Percentiles rank a stretch among this genome's conserved stretches.
Conservation (phyloP, 257 asterid species). For the Gentiana dahurica region DNA sequence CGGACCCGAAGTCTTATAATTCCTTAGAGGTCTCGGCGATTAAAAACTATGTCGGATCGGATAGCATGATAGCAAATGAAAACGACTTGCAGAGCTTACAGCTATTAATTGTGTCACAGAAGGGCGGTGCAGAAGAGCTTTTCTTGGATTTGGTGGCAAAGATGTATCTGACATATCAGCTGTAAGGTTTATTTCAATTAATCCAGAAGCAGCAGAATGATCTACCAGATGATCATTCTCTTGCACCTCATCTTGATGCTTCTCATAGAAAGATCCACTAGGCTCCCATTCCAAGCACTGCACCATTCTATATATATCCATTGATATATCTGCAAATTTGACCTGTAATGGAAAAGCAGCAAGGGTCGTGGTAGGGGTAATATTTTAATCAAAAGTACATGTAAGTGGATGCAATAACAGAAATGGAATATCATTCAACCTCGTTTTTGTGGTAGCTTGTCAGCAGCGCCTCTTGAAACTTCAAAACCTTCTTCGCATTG, state of each 20-base stretch:
- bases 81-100: constrained; percentile 42
- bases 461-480: constrained; percentile 78
- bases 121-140: constrained; percentile 82
- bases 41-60: too few relatives aligned
- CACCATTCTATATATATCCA: constrained; percentile 91
- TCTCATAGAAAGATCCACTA: constrained; percentile 71
- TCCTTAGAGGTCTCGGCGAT: too few relatives aligned
- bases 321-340: constrained; percentile 84
- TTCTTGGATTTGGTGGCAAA: constrained; percentile 91
- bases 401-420: not conserved
- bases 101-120: constrained; percentile 72
- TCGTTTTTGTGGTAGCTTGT: constrained; percentile 87
- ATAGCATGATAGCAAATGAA: too few relatives aligned
- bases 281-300: constrained; percentile 99
- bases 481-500: constrained; percentile 87
- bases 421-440: constrained; percentile 29
- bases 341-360: constrained; percentile 35
- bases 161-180: constrained; percentile 92
- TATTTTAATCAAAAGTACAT: not conserved
- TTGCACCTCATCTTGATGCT: constrained; percentile 41
- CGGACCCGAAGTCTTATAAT: not conserved
- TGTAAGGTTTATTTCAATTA: constrained; percentile 65
- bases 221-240: constrained; percentile 53
- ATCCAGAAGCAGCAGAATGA: constrained; percentile 74
- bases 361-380: constrained; percentile 5